These are phyloP conservation scores for Pilasporangium apinafurcum DNA, from an alignment of 352 stramenopile species.

Conservation along the genomic window DNA sequence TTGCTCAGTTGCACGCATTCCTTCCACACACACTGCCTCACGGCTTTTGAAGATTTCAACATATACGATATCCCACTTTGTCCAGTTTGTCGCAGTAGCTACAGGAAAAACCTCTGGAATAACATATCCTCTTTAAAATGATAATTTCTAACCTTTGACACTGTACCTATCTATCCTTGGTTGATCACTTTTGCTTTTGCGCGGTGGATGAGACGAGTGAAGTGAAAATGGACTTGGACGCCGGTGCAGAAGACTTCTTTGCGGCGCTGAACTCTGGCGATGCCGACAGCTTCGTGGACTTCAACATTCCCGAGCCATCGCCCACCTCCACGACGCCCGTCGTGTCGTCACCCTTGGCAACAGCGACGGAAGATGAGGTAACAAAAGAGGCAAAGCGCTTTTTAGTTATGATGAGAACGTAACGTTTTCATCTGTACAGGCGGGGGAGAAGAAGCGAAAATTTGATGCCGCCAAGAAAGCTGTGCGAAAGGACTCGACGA, in stretches of 20 bases:
- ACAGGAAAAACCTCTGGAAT: too few species aligned
- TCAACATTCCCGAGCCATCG: constrained; percentile 24
- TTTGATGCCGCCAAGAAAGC: constrained; percentile 28
- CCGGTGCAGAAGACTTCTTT: constrained; percentile 77
- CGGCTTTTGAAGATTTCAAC: constrained; percentile 81
- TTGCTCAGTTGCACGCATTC: constrained; percentile 77
- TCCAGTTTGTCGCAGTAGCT: constrained; percentile 59
- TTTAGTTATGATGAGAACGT: neutral
- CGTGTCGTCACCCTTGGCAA: neutral
- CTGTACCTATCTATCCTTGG: too few species aligned
- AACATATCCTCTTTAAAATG: too few species aligned
- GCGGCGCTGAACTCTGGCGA: constrained; percentile 62
- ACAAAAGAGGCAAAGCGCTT: neutral
- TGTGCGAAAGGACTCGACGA: constrained; percentile 31
- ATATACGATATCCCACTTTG: constrained; percentile 79
- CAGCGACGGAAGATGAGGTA: constrained; percentile 10
- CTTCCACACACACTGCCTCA: constrained; percentile 69
- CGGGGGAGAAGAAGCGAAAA: constrained; percentile 40
- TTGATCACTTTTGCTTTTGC: constrained; percentile 5
- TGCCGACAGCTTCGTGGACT: constrained; percentile 52
- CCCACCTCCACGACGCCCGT: neutral
- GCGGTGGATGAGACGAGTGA: neutral
- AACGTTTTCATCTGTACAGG: too few species aligned
- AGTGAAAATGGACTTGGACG: constrained; percentile 63
- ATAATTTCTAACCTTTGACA: too few species aligned